Conservation (phyloP, 2,329 filamentous ascomycete genomes). For the Cladosporium sp. region DNA sequence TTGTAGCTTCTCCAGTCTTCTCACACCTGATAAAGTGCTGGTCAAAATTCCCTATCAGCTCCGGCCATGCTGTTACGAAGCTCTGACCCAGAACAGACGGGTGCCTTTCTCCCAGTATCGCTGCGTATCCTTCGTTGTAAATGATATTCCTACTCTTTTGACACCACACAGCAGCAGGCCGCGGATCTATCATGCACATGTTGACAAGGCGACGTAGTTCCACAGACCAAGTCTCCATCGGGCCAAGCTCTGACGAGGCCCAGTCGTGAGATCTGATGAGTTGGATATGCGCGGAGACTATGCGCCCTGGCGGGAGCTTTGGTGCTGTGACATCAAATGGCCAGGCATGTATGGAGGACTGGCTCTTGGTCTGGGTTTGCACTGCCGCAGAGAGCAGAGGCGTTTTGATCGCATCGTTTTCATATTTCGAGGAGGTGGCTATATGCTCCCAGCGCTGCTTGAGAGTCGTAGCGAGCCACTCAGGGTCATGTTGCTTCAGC, state of each 20-base stretch:
- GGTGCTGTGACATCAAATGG: conserved; percentile 13
- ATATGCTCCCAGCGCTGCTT: conserved; percentile 1
- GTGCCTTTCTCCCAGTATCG: conserved; percentile 36
- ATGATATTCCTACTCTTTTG: conserved; percentile 36
- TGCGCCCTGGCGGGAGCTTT: not conserved
- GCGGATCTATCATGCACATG: conserved; percentile 24
- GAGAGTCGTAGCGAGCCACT: conserved; percentile 22
- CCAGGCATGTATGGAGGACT: not conserved
- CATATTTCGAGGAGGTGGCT: not conserved
- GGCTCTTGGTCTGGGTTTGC: not conserved
- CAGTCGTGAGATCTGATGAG: conserved; percentile 24
- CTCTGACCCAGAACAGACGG: conserved; percentile 23
- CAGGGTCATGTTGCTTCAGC: conserved; percentile 20
- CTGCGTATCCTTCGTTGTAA: conserved; percentile 40
- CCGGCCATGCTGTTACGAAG: conserved; percentile 21
- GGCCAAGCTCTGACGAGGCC: conserved; percentile 22
- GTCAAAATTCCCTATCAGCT: conserved; percentile 18
- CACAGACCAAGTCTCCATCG: conserved; percentile 23
- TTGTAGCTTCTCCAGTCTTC: conserved; percentile 18
- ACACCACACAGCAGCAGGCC: conserved; percentile 26
- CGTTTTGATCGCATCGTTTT: not conserved
- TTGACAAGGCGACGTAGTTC: conserved; percentile 24
- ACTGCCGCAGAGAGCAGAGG: not conserved
- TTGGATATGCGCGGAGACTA: conserved; percentile 17
- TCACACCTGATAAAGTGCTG: conserved; percentile 19